Conservation (phyloP, 495 filamentous ascomycete species). For the Gamarada debralockiae region DNA sequence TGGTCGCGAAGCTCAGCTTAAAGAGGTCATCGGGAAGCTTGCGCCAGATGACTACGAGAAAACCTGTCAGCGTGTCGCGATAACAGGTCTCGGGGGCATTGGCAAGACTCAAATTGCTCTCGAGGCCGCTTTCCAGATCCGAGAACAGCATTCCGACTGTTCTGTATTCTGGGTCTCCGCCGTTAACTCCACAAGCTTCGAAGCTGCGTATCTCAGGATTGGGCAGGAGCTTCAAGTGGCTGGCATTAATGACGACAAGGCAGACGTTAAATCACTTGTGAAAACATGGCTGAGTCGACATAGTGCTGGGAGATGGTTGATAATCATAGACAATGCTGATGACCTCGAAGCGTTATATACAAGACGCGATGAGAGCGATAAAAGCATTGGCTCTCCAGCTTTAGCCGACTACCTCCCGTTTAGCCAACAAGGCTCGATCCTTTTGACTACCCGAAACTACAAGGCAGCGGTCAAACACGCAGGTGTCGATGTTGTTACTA, state of each 20-base stretch:
- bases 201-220: not conserved
- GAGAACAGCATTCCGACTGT: not conserved
- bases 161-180: not conserved
- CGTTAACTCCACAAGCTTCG: not conserved
- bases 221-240: not conserved
- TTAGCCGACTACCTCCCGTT: not conserved
- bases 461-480: not conserved
- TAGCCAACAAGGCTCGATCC: not conserved
- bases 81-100: too few relatives aligned
- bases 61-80: not conserved
- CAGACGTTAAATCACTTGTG: not conserved
- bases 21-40: not conserved
- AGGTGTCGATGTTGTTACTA: not conserved
- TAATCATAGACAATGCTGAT: too few relatives aligned
- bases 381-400: too few relatives aligned
- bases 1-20: not conserved
- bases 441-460: not conserved
- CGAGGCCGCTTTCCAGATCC: not conserved
- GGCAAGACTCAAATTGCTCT: not conserved
- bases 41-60: not conserved
- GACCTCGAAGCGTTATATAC: not conserved
- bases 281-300: not conserved
- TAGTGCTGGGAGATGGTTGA: not conserved
- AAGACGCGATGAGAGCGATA: not conserved
- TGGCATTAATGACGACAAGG: not conserved